Conservation (phyloP, 2,329 filamentous ascomycete species). For the Calonectria hawksworthii region DNA sequence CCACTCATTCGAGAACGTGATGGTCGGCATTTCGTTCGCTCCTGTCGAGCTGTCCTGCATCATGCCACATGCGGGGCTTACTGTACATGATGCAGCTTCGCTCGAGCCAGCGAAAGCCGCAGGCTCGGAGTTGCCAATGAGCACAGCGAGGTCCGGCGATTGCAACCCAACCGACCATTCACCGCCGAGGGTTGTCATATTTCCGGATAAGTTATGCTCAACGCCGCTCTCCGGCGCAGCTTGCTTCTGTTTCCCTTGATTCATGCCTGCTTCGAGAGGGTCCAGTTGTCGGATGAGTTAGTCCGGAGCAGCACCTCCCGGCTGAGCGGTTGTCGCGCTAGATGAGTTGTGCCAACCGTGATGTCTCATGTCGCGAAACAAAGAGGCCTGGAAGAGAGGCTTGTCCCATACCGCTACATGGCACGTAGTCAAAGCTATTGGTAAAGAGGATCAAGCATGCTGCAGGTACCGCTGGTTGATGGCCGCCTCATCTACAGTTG, state of each 20-base stretch:
- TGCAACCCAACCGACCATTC: slow-evolving; percentile 17
- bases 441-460: not conserved
- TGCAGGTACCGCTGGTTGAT: not conserved
- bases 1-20: not conserved
- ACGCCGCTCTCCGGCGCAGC: not conserved
- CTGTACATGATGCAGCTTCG: not conserved
- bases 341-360: not conserved
- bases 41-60: not conserved
- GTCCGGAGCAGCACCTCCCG: slow-evolving; percentile 3
- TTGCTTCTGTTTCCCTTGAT: not conserved
- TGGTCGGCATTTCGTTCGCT: not conserved
- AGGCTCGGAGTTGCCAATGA: not conserved
- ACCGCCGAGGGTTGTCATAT: not conserved
- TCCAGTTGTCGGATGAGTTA: not conserved
- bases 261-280: not conserved
- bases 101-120: slow-evolving; percentile 2
- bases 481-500: not conserved
- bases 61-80: slow-evolving; percentile 18
- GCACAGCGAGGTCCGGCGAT: not conserved
- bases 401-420: not conserved
- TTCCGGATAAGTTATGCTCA: not conserved
- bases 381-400: not conserved
- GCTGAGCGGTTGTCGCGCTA: not conserved
- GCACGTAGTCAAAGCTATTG: not conserved
- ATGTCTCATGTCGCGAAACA: not conserved